A percentile compares a stretch with the other conserved stretches of the same genome.
Conservation (phyloP, 129 eudicot species). For the Scalesia atractyloides region DNA sequence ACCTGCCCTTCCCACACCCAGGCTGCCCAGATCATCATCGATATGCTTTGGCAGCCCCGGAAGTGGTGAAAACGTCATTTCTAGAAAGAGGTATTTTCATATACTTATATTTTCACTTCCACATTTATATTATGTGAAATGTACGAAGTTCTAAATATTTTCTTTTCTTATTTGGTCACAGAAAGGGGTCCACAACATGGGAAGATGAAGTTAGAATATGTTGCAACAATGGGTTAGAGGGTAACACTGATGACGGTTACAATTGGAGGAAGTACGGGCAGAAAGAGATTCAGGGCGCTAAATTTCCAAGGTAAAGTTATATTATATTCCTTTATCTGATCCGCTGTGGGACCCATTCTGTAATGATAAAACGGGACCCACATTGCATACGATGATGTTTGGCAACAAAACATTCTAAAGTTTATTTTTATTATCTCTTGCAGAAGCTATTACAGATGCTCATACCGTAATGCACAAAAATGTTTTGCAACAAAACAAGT, state of each 20-base stretch:
- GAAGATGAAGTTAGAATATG: conserved; percentile 57
- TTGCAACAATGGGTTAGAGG: conserved; percentile 59
- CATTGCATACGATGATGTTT: background rate
- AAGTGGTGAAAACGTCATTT: conserved; percentile 37
- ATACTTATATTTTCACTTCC: background rate
- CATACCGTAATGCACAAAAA: conserved; percentile 27
- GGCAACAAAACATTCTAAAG: background rate
- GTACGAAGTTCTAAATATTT: conserved; percentile 19
- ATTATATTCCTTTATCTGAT: background rate
- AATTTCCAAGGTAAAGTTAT: conserved; percentile 57
- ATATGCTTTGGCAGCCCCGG: conserved; percentile 45
- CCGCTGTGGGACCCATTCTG: background rate
- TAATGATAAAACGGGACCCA: background rate
- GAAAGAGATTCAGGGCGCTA: conserved; percentile 75
- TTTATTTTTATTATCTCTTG: conserved; percentile 5
- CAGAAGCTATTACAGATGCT: conserved; percentile 40
- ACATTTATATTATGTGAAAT: background rate
- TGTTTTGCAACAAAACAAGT: conserved; percentile 43
- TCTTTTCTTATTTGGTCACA: conserved; percentile 31
- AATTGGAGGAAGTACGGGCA: conserved; percentile 96
- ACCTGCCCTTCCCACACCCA: conserved; percentile 1
- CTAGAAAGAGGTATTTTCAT: conserved; percentile 59
- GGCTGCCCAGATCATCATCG: conserved; percentile 51
- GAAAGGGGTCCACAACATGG: conserved; percentile 64
- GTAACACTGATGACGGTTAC: conserved; percentile 60